Conservation (phyloP, 1,284 basidiomycete genomes). For the Spongiforma sp. region DNA sequence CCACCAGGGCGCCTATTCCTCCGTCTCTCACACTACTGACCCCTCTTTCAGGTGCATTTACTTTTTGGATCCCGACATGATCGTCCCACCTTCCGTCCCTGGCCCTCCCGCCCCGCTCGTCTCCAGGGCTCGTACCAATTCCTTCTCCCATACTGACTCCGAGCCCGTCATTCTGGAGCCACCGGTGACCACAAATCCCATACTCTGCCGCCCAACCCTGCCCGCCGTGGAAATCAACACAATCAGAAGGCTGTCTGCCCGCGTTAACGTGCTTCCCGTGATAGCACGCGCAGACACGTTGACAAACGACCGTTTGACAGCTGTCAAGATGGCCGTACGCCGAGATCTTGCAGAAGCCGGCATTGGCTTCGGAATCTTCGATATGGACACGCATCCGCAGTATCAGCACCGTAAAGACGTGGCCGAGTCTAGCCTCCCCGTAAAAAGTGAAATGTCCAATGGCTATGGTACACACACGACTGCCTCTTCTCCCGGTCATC, state of each 20-base stretch:
- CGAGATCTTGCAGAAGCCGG: slow-evolving; percentile 79
- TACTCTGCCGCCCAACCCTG: slow-evolving; percentile 65
- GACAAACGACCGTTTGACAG: slow-evolving; percentile 84
- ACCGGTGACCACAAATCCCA: slow-evolving; percentile 72
- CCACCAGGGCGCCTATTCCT: slow-evolving; percentile 26
- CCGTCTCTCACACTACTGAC: slow-evolving; percentile 28
- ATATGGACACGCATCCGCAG: slow-evolving; percentile 62
- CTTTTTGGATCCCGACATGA: slow-evolving; percentile 78
- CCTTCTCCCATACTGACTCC: slow-evolving; percentile 69
- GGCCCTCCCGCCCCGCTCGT: slow-evolving; percentile 65
- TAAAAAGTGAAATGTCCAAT: slow-evolving; percentile 51
- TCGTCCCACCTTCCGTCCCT: slow-evolving; percentile 68
- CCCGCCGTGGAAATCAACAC: slow-evolving; percentile 86
- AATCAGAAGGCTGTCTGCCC: slow-evolving; percentile 87
- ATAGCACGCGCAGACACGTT: slow-evolving; percentile 92
- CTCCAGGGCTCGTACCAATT: slow-evolving; percentile 66
- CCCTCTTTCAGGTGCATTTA: slow-evolving; percentile 68
- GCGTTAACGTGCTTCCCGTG: slow-evolving; percentile 95
- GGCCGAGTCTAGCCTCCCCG: slow-evolving; percentile 43
- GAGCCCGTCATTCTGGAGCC: slow-evolving; percentile 81
- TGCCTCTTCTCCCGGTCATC: slow-evolving; percentile 49
- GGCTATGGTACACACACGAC: slow-evolving; percentile 54
- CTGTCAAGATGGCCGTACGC: slow-evolving; percentile 77
- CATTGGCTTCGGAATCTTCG: slow-evolving; percentile 85
- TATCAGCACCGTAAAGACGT: slow-evolving; percentile 48